Evolutionary conservation across 495 filamentous ascomycete species (phyloP).

Genomic region (Hapsidospora chrysogenum): DNA sequence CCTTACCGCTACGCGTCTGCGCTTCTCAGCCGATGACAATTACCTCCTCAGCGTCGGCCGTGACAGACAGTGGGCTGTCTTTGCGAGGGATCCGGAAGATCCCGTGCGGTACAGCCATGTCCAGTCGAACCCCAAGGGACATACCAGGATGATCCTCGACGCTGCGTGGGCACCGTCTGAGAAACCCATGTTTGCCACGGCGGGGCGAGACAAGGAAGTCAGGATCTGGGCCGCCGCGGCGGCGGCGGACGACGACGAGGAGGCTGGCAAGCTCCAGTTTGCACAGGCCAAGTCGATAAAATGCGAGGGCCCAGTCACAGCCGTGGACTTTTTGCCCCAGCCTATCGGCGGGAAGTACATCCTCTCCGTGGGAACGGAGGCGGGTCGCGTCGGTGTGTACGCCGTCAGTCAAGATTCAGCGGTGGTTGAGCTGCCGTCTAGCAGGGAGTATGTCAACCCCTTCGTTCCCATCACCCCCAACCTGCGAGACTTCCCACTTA

Average conservation of each 20-base stretch:
- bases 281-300: slow-evolving; percentile 8
- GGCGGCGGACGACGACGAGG: slow-evolving; percentile 12
- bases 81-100: slow-evolving; percentile 27
- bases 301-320: slow-evolving; percentile 45
- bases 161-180: slow-evolving; percentile 55
- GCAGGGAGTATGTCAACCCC: slow-evolving; percentile 21
- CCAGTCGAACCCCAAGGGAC: slow-evolving; percentile 61
- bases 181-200: slow-evolving; percentile 55
- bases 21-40: slow-evolving; percentile 58
- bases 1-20: slow-evolving; percentile 64
- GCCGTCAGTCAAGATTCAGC: slow-evolving; percentile 17
- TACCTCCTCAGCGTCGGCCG: slow-evolving; percentile 77
- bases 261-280: slow-evolving; percentile 10
- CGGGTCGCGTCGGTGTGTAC: slow-evolving; percentile 33
- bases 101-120: slow-evolving; percentile 31
- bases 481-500: not conserved
- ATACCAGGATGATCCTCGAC: slow-evolving; percentile 80
- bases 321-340: slow-evolving; percentile 46
- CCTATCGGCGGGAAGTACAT: slow-evolving; percentile 21
- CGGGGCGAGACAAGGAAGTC: slow-evolving; percentile 70
- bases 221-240: slow-evolving; percentile 49
- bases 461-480: not conserved
- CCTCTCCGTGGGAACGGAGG: slow-evolving; percentile 53
- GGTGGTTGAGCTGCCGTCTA: slow-evolving; percentile 23
- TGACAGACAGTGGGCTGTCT: slow-evolving; percentile 82